phyloP scores from a whole-genome alignment of 2,329 filamentous ascomycete genomes.

The Anisogramma anomala region DNA sequence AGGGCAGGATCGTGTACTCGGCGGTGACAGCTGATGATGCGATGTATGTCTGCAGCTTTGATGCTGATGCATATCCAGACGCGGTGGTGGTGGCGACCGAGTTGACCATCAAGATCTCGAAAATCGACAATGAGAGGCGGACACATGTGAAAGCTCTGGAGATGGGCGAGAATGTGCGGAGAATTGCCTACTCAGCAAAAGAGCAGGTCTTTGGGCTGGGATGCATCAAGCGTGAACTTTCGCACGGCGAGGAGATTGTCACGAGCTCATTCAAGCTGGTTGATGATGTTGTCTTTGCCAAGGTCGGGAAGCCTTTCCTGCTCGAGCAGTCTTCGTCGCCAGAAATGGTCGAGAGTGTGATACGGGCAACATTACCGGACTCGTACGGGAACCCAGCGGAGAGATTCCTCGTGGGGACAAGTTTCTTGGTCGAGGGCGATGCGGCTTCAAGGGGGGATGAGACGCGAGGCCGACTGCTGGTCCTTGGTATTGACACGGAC shows the following conservation, averaged over 20 bases:
- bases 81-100: conserved; percentile 73
- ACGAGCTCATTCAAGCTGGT: conserved; percentile 77
- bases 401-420: conserved; percentile 84
- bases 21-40: conserved; percentile 85
- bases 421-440: conserved; percentile 55
- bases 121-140: conserved; percentile 71
- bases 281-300: conserved; percentile 78
- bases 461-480: conserved; percentile 65
- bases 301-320: conserved; percentile 56
- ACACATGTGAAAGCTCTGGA: conserved; percentile 77
- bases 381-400: conserved; percentile 48
- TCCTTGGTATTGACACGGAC: conserved; percentile 71
- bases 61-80: conserved; percentile 67
- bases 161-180: conserved; percentile 70
- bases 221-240: conserved; percentile 65
- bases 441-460: conserved; percentile 26
- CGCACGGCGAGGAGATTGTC: conserved; percentile 61
- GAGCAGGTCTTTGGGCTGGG: conserved; percentile 79
- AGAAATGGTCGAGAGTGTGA: conserved; percentile 77
- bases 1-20: conserved; percentile 82
- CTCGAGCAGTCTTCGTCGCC: conserved; percentile 37
- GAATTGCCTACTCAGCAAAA: conserved; percentile 71
- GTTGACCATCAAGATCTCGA: conserved; percentile 63
- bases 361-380: conserved; percentile 60
- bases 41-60: conserved; percentile 69